Evolutionary conservation across 257 asterid genomes (phyloP), one percentile per base, ranked within the genome.

Genomic region (Forsythia suspensa): DNA sequence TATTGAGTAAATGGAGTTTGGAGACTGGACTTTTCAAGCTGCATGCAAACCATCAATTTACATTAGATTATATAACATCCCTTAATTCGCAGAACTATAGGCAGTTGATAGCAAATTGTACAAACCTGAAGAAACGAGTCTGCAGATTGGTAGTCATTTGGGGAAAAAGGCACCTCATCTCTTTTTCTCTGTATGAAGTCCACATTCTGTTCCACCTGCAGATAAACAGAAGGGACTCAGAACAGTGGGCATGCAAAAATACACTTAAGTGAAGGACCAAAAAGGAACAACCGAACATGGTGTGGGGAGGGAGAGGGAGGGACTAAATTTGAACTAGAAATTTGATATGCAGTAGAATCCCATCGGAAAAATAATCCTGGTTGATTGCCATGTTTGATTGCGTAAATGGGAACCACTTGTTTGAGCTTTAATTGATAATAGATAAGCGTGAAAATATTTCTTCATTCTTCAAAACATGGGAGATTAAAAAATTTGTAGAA

Each of bases 41-140:
- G 94, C 84, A 71, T 43, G 73, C 41, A 55, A 76, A 84, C 24
- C 52, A 79, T 75, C 34, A 80, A 37, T 75, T 48, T 40, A 81
- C 34, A 69, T 68, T 70, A 77, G 82, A 71, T 76, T 18, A 71
- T 48, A 63, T n/a, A 8, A 72, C 7, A 81, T 36, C 36, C 66
- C 21, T 34, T 36, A n/a, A 21, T 77, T 73, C 8, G 12, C 34
- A 42, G 37, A 80, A 57, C 69, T 48, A 79, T 59, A 43, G 71
- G 38, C 6, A 75, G 67, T 37, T 6, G 76, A 76, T 73, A 42
- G 24, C 42, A 70, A 80, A 79, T 61, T 75, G 65, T 42, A 81
- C 77, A 66, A 79, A 94, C 98, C 99, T 90, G 97, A 82, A 96
- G 97, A 88, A 96, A 96, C 66, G 89, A 83, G 79, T 94, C 97